phyloP scores from a whole-genome alignment of 2,329 filamentous ascomycete species.

The Dactylonectria estremocensis region DNA sequence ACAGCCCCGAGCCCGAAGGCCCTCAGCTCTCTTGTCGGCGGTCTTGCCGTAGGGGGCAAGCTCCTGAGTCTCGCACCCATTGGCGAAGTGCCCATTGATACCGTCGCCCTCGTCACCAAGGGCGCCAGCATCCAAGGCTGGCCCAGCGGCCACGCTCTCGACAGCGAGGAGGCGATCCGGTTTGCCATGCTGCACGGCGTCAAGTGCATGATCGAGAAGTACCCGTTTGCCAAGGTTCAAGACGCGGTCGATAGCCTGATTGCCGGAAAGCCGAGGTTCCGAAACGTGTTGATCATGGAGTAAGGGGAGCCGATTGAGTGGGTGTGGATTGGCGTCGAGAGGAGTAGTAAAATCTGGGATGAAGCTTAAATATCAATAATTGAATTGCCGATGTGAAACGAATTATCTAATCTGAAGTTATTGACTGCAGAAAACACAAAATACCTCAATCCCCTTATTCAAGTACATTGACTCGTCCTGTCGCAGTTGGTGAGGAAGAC shows the following conservation, averaged over 20 bases:
- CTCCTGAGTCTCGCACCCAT: constrained; percentile 71
- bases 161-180: constrained; percentile 76
- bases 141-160: constrained; percentile 74
- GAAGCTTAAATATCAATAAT: neutral
- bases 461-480: neutral
- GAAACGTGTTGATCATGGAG: constrained; percentile 61
- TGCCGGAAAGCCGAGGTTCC: constrained; percentile 61
- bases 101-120: constrained; percentile 58
- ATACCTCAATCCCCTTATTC: too few relatives aligned
- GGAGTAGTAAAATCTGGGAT: neutral
- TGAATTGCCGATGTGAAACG: neutral
- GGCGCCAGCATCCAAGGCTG: constrained; percentile 75
- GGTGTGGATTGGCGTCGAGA: neutral
- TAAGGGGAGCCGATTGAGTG: constrained; percentile 33
- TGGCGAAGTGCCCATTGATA: constrained; percentile 62
- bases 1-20: constrained; percentile 74
- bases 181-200: constrained; percentile 75
- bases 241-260: constrained; percentile 61
- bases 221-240: constrained; percentile 67
- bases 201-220: constrained; percentile 77
- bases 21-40: constrained; percentile 68
- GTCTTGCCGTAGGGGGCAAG: constrained; percentile 69
- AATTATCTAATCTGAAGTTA: too few relatives aligned
- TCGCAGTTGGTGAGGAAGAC: too few relatives aligned
- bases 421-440: too few relatives aligned